Conservation (phyloP, 805 yeast species). For the Starmerella powellii region DNA sequence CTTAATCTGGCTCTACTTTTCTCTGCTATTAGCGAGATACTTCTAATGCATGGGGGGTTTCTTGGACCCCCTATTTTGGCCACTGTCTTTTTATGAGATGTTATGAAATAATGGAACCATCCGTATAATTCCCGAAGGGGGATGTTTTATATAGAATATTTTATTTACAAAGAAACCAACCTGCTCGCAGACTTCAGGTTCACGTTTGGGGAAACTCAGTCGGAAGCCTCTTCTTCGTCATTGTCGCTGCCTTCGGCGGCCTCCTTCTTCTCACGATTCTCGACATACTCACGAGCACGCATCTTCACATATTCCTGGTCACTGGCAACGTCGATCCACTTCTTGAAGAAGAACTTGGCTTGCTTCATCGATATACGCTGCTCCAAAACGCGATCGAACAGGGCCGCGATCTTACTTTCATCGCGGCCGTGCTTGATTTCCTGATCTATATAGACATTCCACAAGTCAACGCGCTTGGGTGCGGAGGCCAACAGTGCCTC, state of each 20-base stretch:
- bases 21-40: too few relatives aligned
- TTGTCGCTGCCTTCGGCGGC: background rate
- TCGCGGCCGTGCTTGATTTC: slow-evolving; percentile 60
- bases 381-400: slow-evolving; percentile 68
- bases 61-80: too few relatives aligned
- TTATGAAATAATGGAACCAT: too few relatives aligned
- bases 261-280: slow-evolving; percentile 17
- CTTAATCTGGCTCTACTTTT: too few relatives aligned
- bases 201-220: too few relatives aligned
- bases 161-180: too few relatives aligned
- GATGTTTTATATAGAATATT: too few relatives aligned
- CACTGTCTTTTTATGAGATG: too few relatives aligned
- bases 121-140: too few relatives aligned
- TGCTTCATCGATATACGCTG: slow-evolving; percentile 68
- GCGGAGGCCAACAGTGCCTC: slow-evolving; percentile 85
- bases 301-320: slow-evolving; percentile 75
- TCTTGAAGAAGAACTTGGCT: slow-evolving; percentile 87
- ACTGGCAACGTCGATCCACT: slow-evolving; percentile 79
- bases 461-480: slow-evolving; percentile 81
- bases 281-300: slow-evolving; percentile 71
- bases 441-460: slow-evolving; percentile 93
- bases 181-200: too few relatives aligned
- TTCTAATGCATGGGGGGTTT: too few relatives aligned
- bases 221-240: too few relatives aligned
- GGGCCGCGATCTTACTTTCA: slow-evolving; percentile 49